phyloP scores from a whole-genome alignment of 768 basidiomycete species.

The Rhizopogon vesiculosus region DNA sequence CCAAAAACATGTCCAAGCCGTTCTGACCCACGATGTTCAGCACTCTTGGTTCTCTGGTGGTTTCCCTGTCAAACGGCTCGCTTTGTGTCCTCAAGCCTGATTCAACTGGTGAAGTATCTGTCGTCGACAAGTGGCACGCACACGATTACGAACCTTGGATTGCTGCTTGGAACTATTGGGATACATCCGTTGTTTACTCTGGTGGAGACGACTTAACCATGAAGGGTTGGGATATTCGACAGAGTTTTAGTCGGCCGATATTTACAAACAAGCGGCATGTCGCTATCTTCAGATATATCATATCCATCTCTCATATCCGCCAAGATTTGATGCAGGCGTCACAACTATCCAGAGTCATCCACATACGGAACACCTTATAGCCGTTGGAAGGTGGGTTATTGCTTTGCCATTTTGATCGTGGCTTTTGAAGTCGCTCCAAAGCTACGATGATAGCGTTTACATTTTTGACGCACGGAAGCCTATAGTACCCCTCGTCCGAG shows the following conservation, averaged over 20 bases:
- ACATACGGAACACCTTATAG: constrained; percentile 71
- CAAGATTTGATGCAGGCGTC: constrained; percentile 88
- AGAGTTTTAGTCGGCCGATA: constrained; percentile 51
- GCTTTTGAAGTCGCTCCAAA: constrained; percentile 23
- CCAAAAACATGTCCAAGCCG: neutral
- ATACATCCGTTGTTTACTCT: constrained; percentile 75
- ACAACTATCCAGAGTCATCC: constrained; percentile 88
- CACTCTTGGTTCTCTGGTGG: constrained; percentile 54
- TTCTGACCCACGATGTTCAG: constrained; percentile 27
- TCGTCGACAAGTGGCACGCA: constrained; percentile 69
- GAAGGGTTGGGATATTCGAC: constrained; percentile 87
- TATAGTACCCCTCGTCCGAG: constrained; percentile 46
- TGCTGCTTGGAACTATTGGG: constrained; percentile 87
- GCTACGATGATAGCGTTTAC: constrained; percentile 79
- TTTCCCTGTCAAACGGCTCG: constrained; percentile 79
- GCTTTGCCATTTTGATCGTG: neutral
- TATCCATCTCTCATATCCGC: neutral
- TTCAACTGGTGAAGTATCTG: constrained; percentile 38
- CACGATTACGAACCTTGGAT: constrained; percentile 97
- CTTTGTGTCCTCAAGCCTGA: constrained; percentile 55
- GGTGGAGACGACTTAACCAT: constrained; percentile 91
- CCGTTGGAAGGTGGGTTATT: constrained; percentile 77
- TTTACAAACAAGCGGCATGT: constrained; percentile 70
- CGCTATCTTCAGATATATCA: neutral
- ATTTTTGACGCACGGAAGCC: constrained; percentile 81